Percentiles rank a stretch among this genome's conserved stretches.
Conservation (phyloP, 2,329 filamentous ascomycete genomes). For the Stagonosporopsis rhizophila region DNA sequence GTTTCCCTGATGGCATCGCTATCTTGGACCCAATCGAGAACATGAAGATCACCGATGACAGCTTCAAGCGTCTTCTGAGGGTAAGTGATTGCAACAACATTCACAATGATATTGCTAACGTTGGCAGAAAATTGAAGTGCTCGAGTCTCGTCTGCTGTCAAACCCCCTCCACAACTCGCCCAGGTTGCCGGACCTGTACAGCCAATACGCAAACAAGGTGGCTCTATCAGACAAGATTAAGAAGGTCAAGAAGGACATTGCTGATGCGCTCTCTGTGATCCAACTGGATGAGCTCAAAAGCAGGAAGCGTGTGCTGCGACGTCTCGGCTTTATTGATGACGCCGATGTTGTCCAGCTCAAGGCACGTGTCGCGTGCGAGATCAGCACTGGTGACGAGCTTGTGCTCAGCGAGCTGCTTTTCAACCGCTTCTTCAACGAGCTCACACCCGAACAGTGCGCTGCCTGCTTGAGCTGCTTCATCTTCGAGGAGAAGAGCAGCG, state of each 20-base stretch:
- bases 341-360: constrained; percentile 95
- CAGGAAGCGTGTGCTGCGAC: constrained; percentile 91
- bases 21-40: constrained; percentile 93
- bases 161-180: constrained; percentile 94
- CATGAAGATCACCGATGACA: constrained; percentile 91
- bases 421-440: constrained; percentile 97
- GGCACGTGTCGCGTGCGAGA: constrained; percentile 95
- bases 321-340: constrained; percentile 95
- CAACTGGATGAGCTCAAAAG: constrained; percentile 97
- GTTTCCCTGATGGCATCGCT: constrained; percentile 92
- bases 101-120: constrained; percentile 17
- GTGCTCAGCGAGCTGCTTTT: constrained; percentile 93
- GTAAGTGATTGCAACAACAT: constrained; percentile 47
- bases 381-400: constrained; percentile 94
- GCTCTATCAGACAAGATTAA: constrained; percentile 81
- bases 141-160: constrained; percentile 86
- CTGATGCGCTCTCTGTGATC: constrained; percentile 82
- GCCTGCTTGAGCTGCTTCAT: constrained; percentile 92
- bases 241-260: constrained; percentile 84
- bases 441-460: constrained; percentile 86
- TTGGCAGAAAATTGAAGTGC: constrained; percentile 86
- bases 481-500: constrained; percentile 93
- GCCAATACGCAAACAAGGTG: constrained; percentile 84
- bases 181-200: constrained; percentile 81
- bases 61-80: constrained; percentile 86